Conservation (phyloP, 2,329 filamentous ascomycete genomes). For the Xylaria sp. region DNA sequence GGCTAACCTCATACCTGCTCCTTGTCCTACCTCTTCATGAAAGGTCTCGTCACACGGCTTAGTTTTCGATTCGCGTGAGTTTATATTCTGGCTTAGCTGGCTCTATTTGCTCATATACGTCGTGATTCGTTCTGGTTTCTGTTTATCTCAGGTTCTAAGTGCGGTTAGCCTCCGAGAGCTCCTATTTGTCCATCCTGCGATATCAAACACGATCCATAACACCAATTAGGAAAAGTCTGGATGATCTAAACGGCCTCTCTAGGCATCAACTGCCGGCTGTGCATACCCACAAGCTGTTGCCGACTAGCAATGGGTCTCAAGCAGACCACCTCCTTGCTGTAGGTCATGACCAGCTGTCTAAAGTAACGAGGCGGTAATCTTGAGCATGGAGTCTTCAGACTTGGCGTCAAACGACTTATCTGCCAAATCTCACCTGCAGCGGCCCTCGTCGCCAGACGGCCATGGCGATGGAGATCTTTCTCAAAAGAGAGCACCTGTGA, state of each 20-base stretch:
- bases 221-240: conserved; percentile 28
- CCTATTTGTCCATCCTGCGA: conserved; percentile 15
- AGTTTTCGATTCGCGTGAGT: conserved; percentile 33
- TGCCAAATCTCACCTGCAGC: conserved; percentile 46
- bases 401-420: conserved; percentile 39
- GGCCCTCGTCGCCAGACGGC: conserved; percentile 48
- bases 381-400: conserved; percentile 47
- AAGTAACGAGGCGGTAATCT: conserved; percentile 11
- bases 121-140: conserved; percentile 19
- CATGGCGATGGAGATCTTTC: conserved; percentile 54
- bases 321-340: conserved; percentile 12
- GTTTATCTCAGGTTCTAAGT: conserved; percentile 18
- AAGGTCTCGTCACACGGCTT: conserved; percentile 24
- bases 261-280: conserved; percentile 27
- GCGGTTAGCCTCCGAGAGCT: conserved; percentile 9
- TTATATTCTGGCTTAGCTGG: conserved; percentile 21
- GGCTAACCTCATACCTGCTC: conserved; percentile 20
- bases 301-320: conserved; percentile 24
- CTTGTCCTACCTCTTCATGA: conserved; percentile 23
- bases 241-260: conserved; percentile 8
- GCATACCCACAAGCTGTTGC: conserved; percentile 19
- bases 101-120: conserved; percentile 26
- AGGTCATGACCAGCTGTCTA: conserved; percentile 28
- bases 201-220: conserved; percentile 5
- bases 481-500: conserved; percentile 59